A percentile compares a stretch with the other conserved stretches of the same genome.
Conservation (phyloP, 169 alveolate species). For the Cryptosporidium ubiquitum region DNA sequence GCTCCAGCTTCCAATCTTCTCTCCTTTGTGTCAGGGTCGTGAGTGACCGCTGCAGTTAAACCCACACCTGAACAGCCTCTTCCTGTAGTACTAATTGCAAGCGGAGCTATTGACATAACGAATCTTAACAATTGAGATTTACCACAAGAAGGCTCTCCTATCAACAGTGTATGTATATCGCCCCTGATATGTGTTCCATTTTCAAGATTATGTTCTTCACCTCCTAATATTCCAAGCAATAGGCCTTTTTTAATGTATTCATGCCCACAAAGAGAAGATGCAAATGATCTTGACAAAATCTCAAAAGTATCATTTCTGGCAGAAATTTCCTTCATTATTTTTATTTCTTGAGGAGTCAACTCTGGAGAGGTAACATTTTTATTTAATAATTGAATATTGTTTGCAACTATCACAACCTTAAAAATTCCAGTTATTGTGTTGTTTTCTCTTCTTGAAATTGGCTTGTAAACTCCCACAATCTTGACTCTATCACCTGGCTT, state of each 20-base stretch:
- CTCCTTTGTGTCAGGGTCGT: conserved; percentile 94
- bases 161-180: conserved; percentile 95
- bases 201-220: conserved; percentile 89
- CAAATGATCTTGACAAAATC: conserved; percentile 92
- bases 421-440: conserved; percentile 88
- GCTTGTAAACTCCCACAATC: conserved; percentile 94
- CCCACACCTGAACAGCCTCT: conserved; percentile 99
- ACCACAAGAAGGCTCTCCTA: conserved; percentile 99
- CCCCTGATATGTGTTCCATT: conserved; percentile 97
- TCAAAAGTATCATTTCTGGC: conserved; percentile 88
- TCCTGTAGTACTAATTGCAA: conserved; percentile 98
- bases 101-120: conserved; percentile 88
- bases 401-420: conserved; percentile 92
- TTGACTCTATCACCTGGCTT: conserved; percentile 97
- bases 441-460: conserved; percentile 85
- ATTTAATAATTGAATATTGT: conserved; percentile 84
- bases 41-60: conserved; percentile 98
- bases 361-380: conserved; percentile 81
- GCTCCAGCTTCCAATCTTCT: conserved; percentile 99
- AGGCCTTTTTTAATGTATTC: conserved; percentile 93
- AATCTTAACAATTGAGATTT: conserved; percentile 97
- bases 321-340: conserved; percentile 83
- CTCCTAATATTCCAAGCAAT: conserved; percentile 93
- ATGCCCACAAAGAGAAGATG: conserved; percentile 98
- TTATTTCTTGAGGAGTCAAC: conserved; percentile 83